Evolutionary conservation across 2,329 filamentous ascomycete species (phyloP), one percentile per base, ranked within the genome.

Genomic region (Phyllosticta ampelicida): DNA sequence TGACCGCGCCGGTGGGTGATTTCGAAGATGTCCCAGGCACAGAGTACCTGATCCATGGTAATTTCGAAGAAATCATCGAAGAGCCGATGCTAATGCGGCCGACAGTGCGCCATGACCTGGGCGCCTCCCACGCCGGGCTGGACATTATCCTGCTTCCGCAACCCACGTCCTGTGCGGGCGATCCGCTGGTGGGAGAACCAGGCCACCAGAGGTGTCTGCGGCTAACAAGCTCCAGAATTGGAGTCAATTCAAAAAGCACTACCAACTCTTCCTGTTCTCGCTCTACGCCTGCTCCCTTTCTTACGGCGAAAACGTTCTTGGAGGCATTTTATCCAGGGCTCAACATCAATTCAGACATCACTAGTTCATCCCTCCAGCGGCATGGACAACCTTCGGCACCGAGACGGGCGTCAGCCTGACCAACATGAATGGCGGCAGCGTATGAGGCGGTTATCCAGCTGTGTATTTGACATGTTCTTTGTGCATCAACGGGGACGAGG

Each of bases 391-490:
- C 10, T 70, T 75, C n/a, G 69, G 71, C 9, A 62, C 67, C 1
- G 70, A 75, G 6, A 73, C 71, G 0, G 66, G 68, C 9, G 71
- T 75, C 18, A 68, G 64, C 1, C 57, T 75, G 21, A 68, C 64
- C n/a, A 70, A 74, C 58, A 71, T 75, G 69, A 74, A 74, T 58
- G 72, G 71, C 6, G 71, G 71, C 29, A 70, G 69, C 26, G 1
- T 74, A 73, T 54, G 68, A 74, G 58, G 71, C 71, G 5, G 60
- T 74, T 18, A 73, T 73, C 51, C 71, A 73, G 61, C 64, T 70
- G 68, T n/a, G 67, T 74, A 18, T 73, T 73, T 50, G 71, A 74
- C 60, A 68, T 73, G 60, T 74, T 74, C 61, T 73, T 72, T 54
- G 64, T 69, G 0, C 71, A 74, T 51, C 66, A 74, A 55, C 68